Evolutionary conservation across 2,329 filamentous ascomycete species (phyloP), one percentile per base, ranked within the genome.

Genomic region (Cytospora paraplurivora): DNA sequence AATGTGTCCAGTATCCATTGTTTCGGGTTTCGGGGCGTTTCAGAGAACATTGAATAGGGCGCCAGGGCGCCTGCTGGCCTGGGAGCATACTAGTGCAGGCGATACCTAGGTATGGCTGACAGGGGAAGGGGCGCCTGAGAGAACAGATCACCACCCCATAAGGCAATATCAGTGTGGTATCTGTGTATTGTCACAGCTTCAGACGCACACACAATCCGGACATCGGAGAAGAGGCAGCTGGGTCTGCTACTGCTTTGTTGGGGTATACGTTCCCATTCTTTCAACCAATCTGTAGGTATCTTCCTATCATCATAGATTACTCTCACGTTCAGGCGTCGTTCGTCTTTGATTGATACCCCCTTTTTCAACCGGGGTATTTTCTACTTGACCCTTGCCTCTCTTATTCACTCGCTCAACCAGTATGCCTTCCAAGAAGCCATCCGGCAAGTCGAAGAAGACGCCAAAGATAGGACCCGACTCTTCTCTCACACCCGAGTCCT

Each of bases 401-500:
- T n/a, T 17, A 27, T 27, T 51, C 34, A 44, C 32, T 1, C 34
- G 7, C 47, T 47, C 19, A 50, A 49, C 64, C 65, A 59, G 49
- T 35, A 84, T 72, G 71, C 66, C 71, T 49, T 67, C 70, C 54
- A 56, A 49, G 54, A 66, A 52, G 44, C 13, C 63, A 59, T 68
- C 67, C 63, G 72, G 15, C 67, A 73, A 59, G 69, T 47, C 59
- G n/a, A 67, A 61, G 38, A 52, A 61, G 56, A n/a, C 56, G 15
- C 51, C 56, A 44, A 60, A 60, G 21, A 71, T 73, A 56, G 71
- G 73, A 54, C 69, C 71, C 56, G 70, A 71, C 55, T 72, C 75
- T 8, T 73, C 76, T 47, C 78, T 81, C 70, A 81, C 80, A 4
- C 79, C 80, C n/a, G 77, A 83, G 65, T 77, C 76, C 56, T 85